phyloP scores from a whole-genome alignment of 257 asterid genomes.

The Verbascum thapsus region DNA sequence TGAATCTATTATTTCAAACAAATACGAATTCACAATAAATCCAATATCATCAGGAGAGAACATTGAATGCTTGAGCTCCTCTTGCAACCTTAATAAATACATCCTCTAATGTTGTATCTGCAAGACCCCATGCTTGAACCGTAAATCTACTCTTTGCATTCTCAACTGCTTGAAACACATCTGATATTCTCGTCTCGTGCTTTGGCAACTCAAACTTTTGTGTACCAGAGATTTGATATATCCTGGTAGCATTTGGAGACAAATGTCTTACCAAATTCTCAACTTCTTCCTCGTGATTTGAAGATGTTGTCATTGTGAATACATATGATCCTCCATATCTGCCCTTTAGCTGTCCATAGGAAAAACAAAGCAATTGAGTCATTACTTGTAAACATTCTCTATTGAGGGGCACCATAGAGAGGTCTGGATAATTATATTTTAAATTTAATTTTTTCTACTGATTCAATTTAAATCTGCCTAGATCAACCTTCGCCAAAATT shows the following conservation, averaged over 20 bases:
- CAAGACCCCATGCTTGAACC: constrained; percentile 94
- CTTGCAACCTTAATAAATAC: constrained; percentile 98
- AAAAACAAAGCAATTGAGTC: background rate
- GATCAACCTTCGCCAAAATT: too few relatives aligned
- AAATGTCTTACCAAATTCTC: constrained; percentile 56
- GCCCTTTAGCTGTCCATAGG: constrained; percentile 68
- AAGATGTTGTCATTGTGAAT: constrained; percentile 87
- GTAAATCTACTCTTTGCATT: constrained; percentile 75
- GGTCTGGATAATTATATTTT: too few relatives aligned
- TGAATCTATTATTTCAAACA: too few relatives aligned
- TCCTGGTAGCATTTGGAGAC: constrained; percentile 70
- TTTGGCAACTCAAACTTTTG: constrained; percentile 94
- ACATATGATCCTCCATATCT: constrained; percentile 92
- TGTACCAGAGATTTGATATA: constrained; percentile 88
- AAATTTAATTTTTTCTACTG: too few relatives aligned
- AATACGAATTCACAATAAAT: too few relatives aligned
- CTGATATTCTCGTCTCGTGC: constrained; percentile 68
- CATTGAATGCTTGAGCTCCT: too few relatives aligned
- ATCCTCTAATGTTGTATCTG: constrained; percentile 91
- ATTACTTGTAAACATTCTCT: too few relatives aligned
- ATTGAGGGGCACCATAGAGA: too few relatives aligned
- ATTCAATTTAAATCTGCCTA: too few relatives aligned
- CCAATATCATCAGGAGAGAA: too few relatives aligned
- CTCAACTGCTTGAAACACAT: constrained; percentile 87
- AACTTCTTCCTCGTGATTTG: constrained; percentile 69